Base-by-base conservation (phyloP, 192 early-diverging fungal genomes). In the Coemansia biformis region DNA sequence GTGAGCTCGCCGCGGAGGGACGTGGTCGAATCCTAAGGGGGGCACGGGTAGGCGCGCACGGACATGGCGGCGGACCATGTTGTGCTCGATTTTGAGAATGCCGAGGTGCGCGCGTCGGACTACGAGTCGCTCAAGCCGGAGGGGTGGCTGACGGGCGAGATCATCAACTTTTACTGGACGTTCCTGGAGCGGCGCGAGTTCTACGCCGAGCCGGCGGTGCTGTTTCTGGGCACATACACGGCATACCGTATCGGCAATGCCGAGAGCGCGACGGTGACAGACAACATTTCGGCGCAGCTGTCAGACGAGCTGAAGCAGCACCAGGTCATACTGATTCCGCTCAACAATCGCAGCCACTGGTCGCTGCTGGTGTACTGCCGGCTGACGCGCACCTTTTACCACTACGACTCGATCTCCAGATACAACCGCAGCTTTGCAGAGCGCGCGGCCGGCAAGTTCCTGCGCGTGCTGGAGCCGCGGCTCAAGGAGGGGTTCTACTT, bases 141-240 rank as follows among this genome's bases (percentile, higher is more conserved):
- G 40, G 71, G 71, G 8, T 75, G 71, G 71, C 55, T 75, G 31
- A 75, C 71, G 0, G 71, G 71, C 39, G 71, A 75, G 42, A 75
- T 75, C 36, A 75, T 75, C 28, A 75, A 75, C 56, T 75, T 75
- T 33, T 75, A 75, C 55, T 75, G 63, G 71, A 75, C 71, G 9
- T 75, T 30, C 31, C 54, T 75, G 19, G 71, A 75, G 28, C 64
- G 55, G 0, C 59, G 64, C 12, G 71, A 75, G 53, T 75, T 75
- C 41, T 38, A 35, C 10, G 48, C 51, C 1, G 57, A 67, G 40
- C 54, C 55, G 16, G 51, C 60, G 2, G 51, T 67, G 4, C 17
- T 75, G 19, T 75, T 75, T 36, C 53, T 75, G 11, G 71, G 71
- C 48, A 75, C 64, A 30, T 75, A 75, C 53, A 75, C 71, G 9